Base-by-base conservation (phyloP, 163 green algal species). In the Scenedesmus sp. region DNA sequence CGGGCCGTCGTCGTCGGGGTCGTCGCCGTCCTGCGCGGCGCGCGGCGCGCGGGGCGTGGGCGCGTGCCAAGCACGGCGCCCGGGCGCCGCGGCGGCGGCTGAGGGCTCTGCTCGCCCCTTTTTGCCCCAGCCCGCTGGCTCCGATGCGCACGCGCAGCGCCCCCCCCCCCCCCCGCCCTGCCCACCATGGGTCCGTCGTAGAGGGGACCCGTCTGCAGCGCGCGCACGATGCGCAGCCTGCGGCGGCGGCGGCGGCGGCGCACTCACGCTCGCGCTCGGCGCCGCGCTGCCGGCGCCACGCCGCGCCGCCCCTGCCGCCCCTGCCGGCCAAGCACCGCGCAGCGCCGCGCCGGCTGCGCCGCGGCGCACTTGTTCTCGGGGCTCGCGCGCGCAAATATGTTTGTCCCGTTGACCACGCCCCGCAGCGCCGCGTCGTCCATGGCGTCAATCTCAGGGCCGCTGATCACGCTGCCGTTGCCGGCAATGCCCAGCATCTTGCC, bases 401-500 rank as follows among this genome's bases (percentile, higher is more conserved):
- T 81, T 62, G 62, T 75, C 39, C 44, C 51, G 48, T 66, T 66
- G 48, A 77, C 69, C 3, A 51, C 51, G n/a, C 2, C 22, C 7
- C 24, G 29, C 24, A 86, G 81, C 24, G 51, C 33, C 10, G 22
- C 56, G 42, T 86, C 81, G 31, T 60, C 29, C 75, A 84, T 86
- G 14, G 33, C 70, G 22, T 86, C 81, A 14, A 86, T 67, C 45
- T 86, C 72, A 15, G 72, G 79, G 10, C 79, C 79, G 11, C 71
- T 75, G 48, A 77, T 73, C 17, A 84, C 78, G 1, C 18, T 51
- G 51, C 34, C 50, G 26, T 81, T 63, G 34, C 74, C 74, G 0
- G 63, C 50, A 42, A 87, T 84, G 62, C 70, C 77, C 54, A 87
- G 65, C 76, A 87, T 87, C 26, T 75, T 62, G 54, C 82, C 82